phyloP scores from a whole-genome alignment of 129 eudicot species.

The Deinandra increscens region DNA sequence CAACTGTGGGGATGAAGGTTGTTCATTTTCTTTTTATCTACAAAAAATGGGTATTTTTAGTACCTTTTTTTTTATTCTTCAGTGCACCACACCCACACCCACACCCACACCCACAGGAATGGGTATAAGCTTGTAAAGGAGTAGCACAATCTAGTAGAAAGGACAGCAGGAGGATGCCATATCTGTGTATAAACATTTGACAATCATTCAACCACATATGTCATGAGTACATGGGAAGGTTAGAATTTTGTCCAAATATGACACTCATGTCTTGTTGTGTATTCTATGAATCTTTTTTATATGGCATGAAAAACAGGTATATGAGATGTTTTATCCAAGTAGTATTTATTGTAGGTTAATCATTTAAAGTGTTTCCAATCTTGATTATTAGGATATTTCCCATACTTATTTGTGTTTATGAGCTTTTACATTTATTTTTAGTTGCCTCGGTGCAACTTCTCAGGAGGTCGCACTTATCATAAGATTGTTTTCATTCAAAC shows the following conservation, averaged over 20 bases:
- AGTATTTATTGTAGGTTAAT: too few relatives aligned
- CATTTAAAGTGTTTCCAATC: too few relatives aligned
- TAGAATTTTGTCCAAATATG: slow-evolving; percentile 18
- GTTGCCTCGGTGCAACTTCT: too few relatives aligned
- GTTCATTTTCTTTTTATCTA: slow-evolving; percentile 14
- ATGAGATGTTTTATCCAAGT: neutral
- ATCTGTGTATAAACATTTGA: slow-evolving; percentile 26
- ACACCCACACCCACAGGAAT: slow-evolving; percentile 1
- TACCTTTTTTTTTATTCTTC: slow-evolving; percentile 8
- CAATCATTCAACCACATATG: slow-evolving; percentile 26
- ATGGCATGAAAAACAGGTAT: neutral
- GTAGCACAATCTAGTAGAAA: slow-evolving; percentile 19
- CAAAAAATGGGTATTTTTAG: neutral
- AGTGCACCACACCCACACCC: slow-evolving; percentile 14
- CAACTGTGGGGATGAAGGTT: neutral
- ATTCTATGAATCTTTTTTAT: neutral
- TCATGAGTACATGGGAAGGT: slow-evolving; percentile 24
- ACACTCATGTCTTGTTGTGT: slow-evolving; percentile 1
- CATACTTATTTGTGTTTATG: too few relatives aligned
- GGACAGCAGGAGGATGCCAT: slow-evolving; percentile 16
- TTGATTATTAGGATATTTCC: too few relatives aligned
- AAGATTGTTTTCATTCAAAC: too few relatives aligned
- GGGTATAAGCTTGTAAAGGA: slow-evolving; percentile 35
- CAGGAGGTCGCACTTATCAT: too few relatives aligned
- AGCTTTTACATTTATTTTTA: too few relatives aligned